phyloP scores from a whole-genome alignment of 805 yeast genomes.

The Maudiozyma barnettii region DNA sequence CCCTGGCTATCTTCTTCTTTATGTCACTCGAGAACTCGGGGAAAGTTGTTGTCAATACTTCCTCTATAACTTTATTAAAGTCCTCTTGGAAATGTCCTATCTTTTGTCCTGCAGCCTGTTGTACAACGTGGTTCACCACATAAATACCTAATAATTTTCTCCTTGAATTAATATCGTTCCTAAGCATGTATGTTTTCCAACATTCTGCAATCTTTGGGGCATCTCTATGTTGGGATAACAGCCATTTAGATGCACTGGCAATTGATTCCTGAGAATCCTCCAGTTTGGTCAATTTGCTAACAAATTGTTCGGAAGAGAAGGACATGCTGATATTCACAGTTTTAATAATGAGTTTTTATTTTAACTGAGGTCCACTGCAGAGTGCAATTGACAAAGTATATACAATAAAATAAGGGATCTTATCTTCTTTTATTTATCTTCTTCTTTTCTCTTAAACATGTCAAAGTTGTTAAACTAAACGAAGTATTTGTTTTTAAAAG shows the following conservation, averaged over 20 bases:
- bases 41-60: constrained; percentile 30
- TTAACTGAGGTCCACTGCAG: too few species aligned
- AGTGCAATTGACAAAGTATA: too few species aligned
- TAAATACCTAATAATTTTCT: constrained; percentile 25
- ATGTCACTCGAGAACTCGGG: constrained; percentile 33
- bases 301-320: constrained; percentile 23
- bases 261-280: constrained; percentile 30
- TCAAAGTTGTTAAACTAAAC: too few species aligned
- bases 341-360: too few species aligned
- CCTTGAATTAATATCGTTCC: constrained; percentile 19
- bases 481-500: too few species aligned
- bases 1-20: constrained; percentile 45
- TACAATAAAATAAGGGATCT: too few species aligned
- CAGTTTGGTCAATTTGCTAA: constrained; percentile 17
- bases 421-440: too few species aligned
- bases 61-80: constrained; percentile 25
- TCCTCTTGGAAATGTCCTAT: constrained; percentile 22
- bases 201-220: constrained; percentile 18
- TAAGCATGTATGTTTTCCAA: constrained; percentile 22
- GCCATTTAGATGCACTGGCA: constrained; percentile 27
- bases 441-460: too few species aligned
- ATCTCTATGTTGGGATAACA: constrained; percentile 21
- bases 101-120: constrained; percentile 25
- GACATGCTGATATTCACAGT: constrained; percentile 15
- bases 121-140: constrained; percentile 28